Base-by-base conservation (phyloP, 176 grass and related monocot species). In the Aegilops sharonensis region DNA sequence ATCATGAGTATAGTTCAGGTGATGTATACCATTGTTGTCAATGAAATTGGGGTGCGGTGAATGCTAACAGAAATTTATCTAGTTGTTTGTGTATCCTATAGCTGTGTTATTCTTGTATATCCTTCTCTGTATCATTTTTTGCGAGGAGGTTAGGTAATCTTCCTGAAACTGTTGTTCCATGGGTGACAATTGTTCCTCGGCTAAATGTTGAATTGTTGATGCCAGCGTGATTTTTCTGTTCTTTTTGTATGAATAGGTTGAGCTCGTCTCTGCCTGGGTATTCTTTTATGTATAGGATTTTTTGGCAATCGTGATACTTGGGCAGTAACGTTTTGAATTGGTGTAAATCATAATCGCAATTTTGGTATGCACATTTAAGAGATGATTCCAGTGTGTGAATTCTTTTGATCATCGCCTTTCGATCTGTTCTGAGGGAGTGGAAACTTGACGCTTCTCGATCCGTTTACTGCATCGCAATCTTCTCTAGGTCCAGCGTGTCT, bases 71-170 rank as follows among this genome's bases (percentile, higher is more conserved):
- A 39, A 15, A 52, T 66, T 63, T 82, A 36, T 37, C 14, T 9
- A 71, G 32, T 72, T 81, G 77, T 61, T 81, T 48, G 10, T 81
- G 63, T 88, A 80, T 63, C n/a, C 56, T 65, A 39, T 88, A 81
- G 86, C 40, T 81, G 40, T 86, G 69, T 8, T 39, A 21, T 77
- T 64, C n/a, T 54, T 88, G 86, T 85, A 85, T 15, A 85, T 85
- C 64, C 24, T 81, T 77, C 57, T 52, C 21, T 75, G 75, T 77
- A 24, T 68, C 18, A 15, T 35, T 63, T 47, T 47, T 2, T 64
- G 39, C 30, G 71, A 65, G 70, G 57, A 36, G 13, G 69, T 61
- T 84, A 70, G 29, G 79, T 40, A 9, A 43, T 80, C 4, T 42
- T 79, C n/a, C 40, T 69, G 40, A 71, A 39, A 71, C 20, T 68